Evolutionary conservation across 768 basidiomycete genomes (phyloP).

Genomic region (Jaapia argillacea): DNA sequence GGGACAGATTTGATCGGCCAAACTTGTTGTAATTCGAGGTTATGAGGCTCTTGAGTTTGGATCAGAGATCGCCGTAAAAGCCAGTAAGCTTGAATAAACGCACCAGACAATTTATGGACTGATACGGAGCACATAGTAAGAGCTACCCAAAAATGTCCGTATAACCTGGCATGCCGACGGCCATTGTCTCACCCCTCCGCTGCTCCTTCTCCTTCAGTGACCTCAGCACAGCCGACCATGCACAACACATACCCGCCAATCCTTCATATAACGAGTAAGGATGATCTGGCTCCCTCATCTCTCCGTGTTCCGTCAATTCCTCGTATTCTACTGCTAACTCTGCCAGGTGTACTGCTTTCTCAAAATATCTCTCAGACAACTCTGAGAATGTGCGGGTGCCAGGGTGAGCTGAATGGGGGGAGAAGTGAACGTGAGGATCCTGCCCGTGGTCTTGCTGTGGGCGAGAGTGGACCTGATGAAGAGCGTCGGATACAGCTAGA

Average conservation of each 20-base stretch:
- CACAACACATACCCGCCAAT: constrained; percentile 47
- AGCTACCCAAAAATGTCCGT: too few species aligned
- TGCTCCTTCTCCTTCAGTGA: constrained; percentile 15
- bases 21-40: too few species aligned
- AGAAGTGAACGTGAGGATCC: neutral
- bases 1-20: too few species aligned
- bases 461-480: constrained; percentile 19
- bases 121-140: too few species aligned
- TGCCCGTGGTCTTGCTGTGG: constrained; percentile 1
- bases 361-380: constrained; percentile 19
- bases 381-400: constrained; percentile 4
- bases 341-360: constrained; percentile 37
- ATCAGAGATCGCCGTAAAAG: too few species aligned
- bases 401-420: neutral
- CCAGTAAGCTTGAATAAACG: too few species aligned
- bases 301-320: constrained; percentile 22
- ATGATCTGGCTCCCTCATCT: constrained; percentile 38
- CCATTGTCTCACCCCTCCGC: too few species aligned
- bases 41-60: too few species aligned
- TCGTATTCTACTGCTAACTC: constrained; percentile 28
- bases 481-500: constrained; percentile 33
- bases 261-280: constrained; percentile 52
- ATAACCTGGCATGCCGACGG: neutral
- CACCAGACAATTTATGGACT: too few species aligned
- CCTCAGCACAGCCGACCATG: constrained; percentile 37